These are phyloP conservation scores for Metarhizium sp. DNA, from an alignment of 2,329 filamentous ascomycete species.

Conservation along the genomic window DNA sequence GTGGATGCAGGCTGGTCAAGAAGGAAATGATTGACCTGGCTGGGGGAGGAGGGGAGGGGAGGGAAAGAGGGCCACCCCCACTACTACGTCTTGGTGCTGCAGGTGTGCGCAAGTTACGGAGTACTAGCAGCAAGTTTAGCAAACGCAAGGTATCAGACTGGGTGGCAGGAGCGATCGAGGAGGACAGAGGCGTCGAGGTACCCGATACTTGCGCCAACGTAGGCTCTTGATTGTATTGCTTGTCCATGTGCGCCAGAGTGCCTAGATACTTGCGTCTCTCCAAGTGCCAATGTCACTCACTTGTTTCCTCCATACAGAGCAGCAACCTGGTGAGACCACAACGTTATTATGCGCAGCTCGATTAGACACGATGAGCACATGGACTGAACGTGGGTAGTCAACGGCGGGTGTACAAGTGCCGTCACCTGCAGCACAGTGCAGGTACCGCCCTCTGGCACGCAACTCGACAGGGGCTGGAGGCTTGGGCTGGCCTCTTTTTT, in stretches of 20 bases:
- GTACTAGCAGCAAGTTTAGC: too few relatives aligned
- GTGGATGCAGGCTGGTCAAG: neutral
- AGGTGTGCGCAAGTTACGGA: neutral
- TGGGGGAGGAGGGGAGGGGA: neutral
- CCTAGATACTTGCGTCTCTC: too few relatives aligned
- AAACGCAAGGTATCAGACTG: neutral
- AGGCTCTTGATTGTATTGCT: too few relatives aligned
- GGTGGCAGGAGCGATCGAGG: neutral
- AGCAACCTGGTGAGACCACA: too few relatives aligned
- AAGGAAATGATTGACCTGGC: conserved; percentile 1
- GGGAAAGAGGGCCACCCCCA: neutral
- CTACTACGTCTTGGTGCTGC: conserved; percentile 2
- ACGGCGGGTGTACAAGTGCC: neutral
- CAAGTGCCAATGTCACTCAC: too few relatives aligned
- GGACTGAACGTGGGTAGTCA: neutral
- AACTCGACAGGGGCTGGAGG: neutral
- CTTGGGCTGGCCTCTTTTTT: neutral
- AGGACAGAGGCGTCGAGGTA: neutral
- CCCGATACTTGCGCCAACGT: too few relatives aligned
- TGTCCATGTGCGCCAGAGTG: too few relatives aligned
- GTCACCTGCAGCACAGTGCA: neutral
- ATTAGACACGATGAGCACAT: too few relatives aligned
- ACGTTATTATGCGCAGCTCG: too few relatives aligned
- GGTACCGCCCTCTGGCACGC: neutral
- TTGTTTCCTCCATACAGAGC: too few relatives aligned